These are phyloP conservation scores for Pisolithus tinctorius DNA, from an alignment of 768 basidiomycete species.

Conservation along the genomic window DNA sequence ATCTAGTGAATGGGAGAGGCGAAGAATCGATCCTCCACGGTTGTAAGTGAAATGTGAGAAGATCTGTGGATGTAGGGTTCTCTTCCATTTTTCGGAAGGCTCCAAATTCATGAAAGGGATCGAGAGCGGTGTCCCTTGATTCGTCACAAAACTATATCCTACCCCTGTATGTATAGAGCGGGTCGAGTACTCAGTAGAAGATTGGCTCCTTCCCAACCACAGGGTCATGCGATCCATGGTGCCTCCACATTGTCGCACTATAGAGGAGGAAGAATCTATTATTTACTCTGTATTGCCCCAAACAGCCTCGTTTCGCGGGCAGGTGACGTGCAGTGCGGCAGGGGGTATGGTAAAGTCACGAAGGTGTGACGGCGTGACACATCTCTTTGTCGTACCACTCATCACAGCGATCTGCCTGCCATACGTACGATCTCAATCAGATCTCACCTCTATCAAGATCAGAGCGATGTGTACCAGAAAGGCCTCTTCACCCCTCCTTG, in stretches of 20 bases:
- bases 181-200: not conserved
- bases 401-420: conserved; percentile 8
- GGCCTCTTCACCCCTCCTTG: conserved; percentile 2
- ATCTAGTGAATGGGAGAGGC: not conserved
- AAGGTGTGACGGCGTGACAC: conserved; percentile 10
- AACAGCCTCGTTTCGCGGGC: conserved; percentile 1
- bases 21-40: not conserved
- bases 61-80: not conserved
- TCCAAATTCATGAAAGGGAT: not conserved
- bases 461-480: conserved; percentile 2
- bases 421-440: conserved; percentile 3
- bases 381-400: not conserved
- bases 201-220: not conserved
- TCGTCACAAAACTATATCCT: not conserved
- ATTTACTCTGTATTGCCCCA: not conserved
- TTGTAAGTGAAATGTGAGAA: not conserved
- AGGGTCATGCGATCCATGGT: not conserved
- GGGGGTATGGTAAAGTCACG: not conserved
- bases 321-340: not conserved
- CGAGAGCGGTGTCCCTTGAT: not conserved
- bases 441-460: conserved; percentile 6
- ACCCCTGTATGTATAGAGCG: not conserved
- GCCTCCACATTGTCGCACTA: not conserved
- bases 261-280: not conserved
- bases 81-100: conserved; percentile 1